Evolutionary conservation across 139 green algal species (phyloP), one percentile per base, ranked within the genome.

Genomic region (Mesotaenium endlicherianum): DNA sequence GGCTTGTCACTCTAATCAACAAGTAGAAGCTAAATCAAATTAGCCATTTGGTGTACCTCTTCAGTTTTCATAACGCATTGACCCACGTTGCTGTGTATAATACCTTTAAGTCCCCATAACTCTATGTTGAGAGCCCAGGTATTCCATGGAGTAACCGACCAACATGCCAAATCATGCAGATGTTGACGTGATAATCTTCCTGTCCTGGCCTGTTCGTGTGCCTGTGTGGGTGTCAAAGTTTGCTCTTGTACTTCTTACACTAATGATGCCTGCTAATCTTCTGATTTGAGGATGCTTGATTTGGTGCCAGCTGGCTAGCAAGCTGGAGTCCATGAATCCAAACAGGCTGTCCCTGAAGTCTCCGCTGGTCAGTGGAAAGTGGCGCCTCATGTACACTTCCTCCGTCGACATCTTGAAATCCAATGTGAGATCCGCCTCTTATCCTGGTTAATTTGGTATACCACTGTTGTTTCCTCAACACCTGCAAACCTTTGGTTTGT

Each of bases 331-430:
- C 34, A 45, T 91, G 16, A 97, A 97, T 81, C 93, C 93, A 16
- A 97, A 87, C 0, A 83, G 84, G 5, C 84, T 91, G 41, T 80
- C 91, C 1, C 87, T 97, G 34, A 76, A 76, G 11, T 89, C 87
- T 0, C 55, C 88, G 1, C 69, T 88, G n/a, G 58, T 96, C 26
- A 94, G 90, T 76, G 93, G 93, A 26, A 90, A 89, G 70, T 97
- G 94, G 94, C 74, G 91, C 80, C 89, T 98, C 75, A 64, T 95
- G n/a, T 98, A 98, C 90, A 98, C 95, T 16, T 98, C 95, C 6
- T 92, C 78, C 41, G 80, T 85, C 3, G 88, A 58, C 83, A 98
- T 98, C 79, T 80, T 97, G 6, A 92, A 81, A 16, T 94, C 77
- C 5, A 93, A 68, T 43, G 80, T 86, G 1, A 80, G 71, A 64